Percentiles rank a stretch among this genome's conserved stretches.
phyloP scores from a whole-genome alignment of 2,329 filamentous ascomycete genomes.

The Blastomyces silverae region DNA sequence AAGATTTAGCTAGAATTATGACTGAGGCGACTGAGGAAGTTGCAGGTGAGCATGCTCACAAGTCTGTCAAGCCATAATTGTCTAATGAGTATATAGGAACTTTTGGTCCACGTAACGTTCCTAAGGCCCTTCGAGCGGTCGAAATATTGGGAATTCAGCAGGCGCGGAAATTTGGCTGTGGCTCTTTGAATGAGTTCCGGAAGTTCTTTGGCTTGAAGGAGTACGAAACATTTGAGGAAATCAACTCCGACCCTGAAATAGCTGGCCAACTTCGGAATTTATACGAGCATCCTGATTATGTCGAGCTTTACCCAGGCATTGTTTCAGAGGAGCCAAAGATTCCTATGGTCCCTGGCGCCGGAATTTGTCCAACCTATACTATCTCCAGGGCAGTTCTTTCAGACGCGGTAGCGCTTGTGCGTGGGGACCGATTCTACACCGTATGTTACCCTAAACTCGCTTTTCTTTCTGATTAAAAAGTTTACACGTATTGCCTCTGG shows the following conservation, averaged over 20 bases:
- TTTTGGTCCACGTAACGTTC: conserved; percentile 63
- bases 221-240: conserved; percentile 52
- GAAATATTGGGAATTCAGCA: conserved; percentile 76
- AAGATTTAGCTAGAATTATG: conserved; percentile 62
- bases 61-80: background rate
- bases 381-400: conserved; percentile 38
- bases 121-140: conserved; percentile 62
- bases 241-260: conserved; percentile 53
- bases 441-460: conserved; percentile 17
- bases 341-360: conserved; percentile 34
- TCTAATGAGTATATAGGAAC: conserved; percentile 17
- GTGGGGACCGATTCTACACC: conserved; percentile 39
- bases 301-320: conserved; percentile 64
- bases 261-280: conserved; percentile 51
- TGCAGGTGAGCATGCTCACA: conserved; percentile 50
- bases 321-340: conserved; percentile 42
- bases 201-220: conserved; percentile 55
- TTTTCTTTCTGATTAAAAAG: background rate
- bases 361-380: conserved; percentile 36
- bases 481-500: background rate
- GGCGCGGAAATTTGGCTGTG: conserved; percentile 58
- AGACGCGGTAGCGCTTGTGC: conserved; percentile 41
- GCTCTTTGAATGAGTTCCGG: conserved; percentile 50
- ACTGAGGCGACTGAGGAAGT: conserved; percentile 59
- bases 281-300: conserved; percentile 58